Evolutionary conservation across 371 early-diverging fungal genomes (phyloP), one percentile per base, ranked within the genome.

Genomic region (Mucor racemosus): DNA sequence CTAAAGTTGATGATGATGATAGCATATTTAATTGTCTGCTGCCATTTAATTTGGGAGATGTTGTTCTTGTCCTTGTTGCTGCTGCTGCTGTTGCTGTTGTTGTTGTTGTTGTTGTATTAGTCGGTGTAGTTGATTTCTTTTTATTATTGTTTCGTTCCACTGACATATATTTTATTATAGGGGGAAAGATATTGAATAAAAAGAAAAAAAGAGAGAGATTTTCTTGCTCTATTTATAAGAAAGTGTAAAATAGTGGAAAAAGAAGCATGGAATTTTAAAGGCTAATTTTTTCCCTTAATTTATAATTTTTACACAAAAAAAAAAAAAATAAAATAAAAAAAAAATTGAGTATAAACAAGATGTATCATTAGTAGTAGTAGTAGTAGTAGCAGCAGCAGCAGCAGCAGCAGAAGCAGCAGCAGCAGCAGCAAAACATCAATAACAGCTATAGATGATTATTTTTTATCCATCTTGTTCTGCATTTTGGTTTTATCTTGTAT

Each of bases 11-110:
- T 17, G 35, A 48, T 17, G 35, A 15, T 48, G 44, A 33, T 60
- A 19, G 14, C 44, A 46, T 60, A 36, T 60, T 46, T 36, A 60
- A 35, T 60, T 44, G 44, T 15, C 35, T 26, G 41, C 48, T 60
- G 46, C 34, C 61, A 60, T 60, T 60, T 46, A 60, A n/a, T 35
- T 15, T 46, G 9, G 61, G 61, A 6, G 61, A 60, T 3, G 48
- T 48, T 31, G 60, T 26, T 26, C 26, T 26, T 26, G 26, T 26
- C 3, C 26, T 42, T n/a, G 26, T n/a, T 34, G 60, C 14, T 60
- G 19, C 5, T 15, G 17, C 17, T 56, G 33, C 15, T 34, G 38
- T 55, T n/a, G n/a, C n/a, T n/a, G n/a, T 42, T n/a, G 26, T n/a
- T 34, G 60, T 14, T 60, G 19, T 1, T 15, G 17, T n/a, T 56